These are phyloP conservation scores for Lipomyces yarrowii DNA, from an alignment of 1,139 yeast genomes.

Conservation along the genomic window DNA sequence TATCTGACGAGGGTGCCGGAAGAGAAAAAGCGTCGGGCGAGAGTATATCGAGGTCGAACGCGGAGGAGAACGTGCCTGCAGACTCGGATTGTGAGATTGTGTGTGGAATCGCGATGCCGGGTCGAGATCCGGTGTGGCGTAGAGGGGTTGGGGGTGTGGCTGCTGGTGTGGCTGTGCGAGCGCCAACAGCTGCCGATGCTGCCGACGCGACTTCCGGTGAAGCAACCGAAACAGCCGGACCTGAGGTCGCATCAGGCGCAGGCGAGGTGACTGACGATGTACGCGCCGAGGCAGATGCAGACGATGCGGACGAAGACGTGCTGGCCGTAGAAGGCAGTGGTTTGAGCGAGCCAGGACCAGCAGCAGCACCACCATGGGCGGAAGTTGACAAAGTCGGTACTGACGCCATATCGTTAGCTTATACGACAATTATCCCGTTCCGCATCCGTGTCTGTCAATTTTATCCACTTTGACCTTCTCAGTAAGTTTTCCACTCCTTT, in stretches of 20 bases:
- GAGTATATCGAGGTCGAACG: conserved; percentile 15
- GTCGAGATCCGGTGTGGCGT: conserved; percentile 3
- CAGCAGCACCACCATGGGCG: conserved; percentile 11
- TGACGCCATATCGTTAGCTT: background rate
- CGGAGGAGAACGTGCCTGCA: background rate
- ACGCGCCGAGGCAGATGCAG: background rate
- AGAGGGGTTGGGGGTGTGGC: background rate
- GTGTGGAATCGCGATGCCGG: conserved; percentile 13
- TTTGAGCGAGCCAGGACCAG: conserved; percentile 7
- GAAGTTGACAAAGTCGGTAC: conserved; percentile 4
- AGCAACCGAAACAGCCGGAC: background rate
- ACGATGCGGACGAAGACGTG: background rate
- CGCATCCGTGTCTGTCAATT: background rate
- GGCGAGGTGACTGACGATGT: conserved; percentile 1
- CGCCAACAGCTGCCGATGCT: background rate
- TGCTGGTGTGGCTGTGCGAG: background rate
- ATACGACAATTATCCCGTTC: background rate
- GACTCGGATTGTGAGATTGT: conserved; percentile 7
- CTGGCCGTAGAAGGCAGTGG: background rate
- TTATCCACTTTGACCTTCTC: background rate
- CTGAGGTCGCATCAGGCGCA: background rate
- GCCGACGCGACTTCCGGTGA: background rate
- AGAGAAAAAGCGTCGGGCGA: conserved; percentile 26
- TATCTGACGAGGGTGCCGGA: conserved; percentile 13
- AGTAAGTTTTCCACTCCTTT: background rate